Base-by-base conservation (phyloP, 78 protist species). In the Dictyostelium firmibasis region DNA sequence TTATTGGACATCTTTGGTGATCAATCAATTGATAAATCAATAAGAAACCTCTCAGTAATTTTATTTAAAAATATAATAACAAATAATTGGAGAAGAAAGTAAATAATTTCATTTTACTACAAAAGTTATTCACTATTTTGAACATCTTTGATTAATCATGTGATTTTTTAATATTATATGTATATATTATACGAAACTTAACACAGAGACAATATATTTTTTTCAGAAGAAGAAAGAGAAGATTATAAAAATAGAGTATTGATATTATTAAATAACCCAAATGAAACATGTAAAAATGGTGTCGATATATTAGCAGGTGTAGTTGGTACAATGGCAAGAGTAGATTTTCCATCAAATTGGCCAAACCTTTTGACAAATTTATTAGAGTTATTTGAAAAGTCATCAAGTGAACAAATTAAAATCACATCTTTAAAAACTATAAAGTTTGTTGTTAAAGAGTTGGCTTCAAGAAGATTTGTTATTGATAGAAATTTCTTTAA, bases 71-170 rank as follows among this genome's bases (percentile, higher is more conserved):
- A 74, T 86, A n/a, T 47, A 25, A 57, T 86, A 25, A 13, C 20
- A 75, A n/a, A 18, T 29, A 33, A 64, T 76, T 86, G 92, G 92
- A 74, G 83, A 74, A 85, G 78, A 53, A 86, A 86, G 92, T 86
- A 86, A 62, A 25, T 60, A 16, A 60, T 25, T 41, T 25, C 27
- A 31, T 20, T 57, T 57, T 23, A 25, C 64, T 16, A 16, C 64
- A 60, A 14, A 6, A 60, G 23, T 11, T 27, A 67, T 27, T 57
- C 3, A 25, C n/a, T 64, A 62, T 62, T 25, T 16, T 57, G 11
- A 5, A 6, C 67, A 35, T 83, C 11, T 60, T 18, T 3, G 23
- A 50, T 27, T 43, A 72, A 70, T 72, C 16, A 70, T 44, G 0
- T 44, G 13, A 44, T 44, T 44, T 44, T 0, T 44, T 9, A 8